These are phyloP conservation scores for Jaminaea rosea DNA, from an alignment of 1,284 basidiomycete genomes.

Conservation along the genomic window DNA sequence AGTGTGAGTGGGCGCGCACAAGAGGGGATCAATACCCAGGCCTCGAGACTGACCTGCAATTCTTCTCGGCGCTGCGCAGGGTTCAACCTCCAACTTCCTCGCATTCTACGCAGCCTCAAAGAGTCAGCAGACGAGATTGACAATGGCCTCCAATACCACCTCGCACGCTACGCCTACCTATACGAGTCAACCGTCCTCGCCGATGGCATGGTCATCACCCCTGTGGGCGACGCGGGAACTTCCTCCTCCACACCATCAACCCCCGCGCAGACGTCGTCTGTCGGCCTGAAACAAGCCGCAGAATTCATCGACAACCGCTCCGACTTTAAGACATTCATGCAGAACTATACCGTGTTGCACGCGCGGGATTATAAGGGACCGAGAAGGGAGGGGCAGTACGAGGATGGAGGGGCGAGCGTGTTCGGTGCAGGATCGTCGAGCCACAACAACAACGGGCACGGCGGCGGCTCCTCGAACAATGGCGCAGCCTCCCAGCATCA, in stretches of 20 bases:
- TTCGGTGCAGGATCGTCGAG: neutral
- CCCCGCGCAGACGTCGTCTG: too few species aligned
- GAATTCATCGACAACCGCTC: slow-evolving; percentile 86
- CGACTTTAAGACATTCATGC: slow-evolving; percentile 95
- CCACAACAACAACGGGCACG: neutral
- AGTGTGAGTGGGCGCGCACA: too few species aligned
- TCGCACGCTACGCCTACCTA: slow-evolving; percentile 85
- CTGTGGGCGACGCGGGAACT: slow-evolving; percentile 48
- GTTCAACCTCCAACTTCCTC: slow-evolving; percentile 90
- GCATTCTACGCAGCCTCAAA: slow-evolving; percentile 83
- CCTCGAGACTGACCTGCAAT: too few species aligned
- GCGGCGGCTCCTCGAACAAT: neutral
- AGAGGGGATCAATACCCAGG: too few species aligned
- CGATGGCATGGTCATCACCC: slow-evolving; percentile 75
- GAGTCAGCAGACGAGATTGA: slow-evolving; percentile 94
- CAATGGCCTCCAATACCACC: slow-evolving; percentile 89
- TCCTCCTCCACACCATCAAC: slow-evolving; percentile 1
- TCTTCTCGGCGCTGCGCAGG: too few species aligned
- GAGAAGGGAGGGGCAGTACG: slow-evolving; percentile 45
- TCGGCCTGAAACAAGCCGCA: slow-evolving; percentile 72
- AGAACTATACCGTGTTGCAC: slow-evolving; percentile 80
- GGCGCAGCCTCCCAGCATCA: neutral
- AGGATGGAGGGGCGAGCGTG: slow-evolving; percentile 33
- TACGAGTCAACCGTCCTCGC: slow-evolving; percentile 81
- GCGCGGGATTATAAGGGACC: slow-evolving; percentile 53